Evolutionary conservation across 108 stramenopile species (phyloP), one percentile per base, ranked within the genome.

Genomic region (Fragilaria radians): DNA sequence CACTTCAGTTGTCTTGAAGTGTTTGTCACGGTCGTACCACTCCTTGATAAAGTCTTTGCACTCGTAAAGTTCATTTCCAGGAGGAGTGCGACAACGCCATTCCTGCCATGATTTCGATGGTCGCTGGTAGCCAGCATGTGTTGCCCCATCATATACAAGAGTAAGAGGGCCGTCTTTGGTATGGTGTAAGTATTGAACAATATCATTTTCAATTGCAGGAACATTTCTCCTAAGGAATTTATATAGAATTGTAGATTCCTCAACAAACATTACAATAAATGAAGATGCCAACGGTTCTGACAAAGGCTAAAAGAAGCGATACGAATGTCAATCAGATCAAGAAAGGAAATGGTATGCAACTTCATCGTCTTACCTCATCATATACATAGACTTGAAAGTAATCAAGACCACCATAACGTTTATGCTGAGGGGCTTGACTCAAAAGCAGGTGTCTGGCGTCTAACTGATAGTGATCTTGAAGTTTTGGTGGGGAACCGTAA

Each of bases 301-400:
- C 11, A 42, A 14, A 11, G 36, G 36, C 36, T 42, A 14, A 7
- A 42, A 42, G 36, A n/a, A n/a, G n/a, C n/a, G n/a, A n/a, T n/a
- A n/a, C 36, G 36, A 42, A 42, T 14, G 36, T 42, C 14, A 42
- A 14, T 7, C 36, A 42, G 7, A 42, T 7, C 36, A 42, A 42
- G 11, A 14, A 14, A 14, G 14, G 14, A 42, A 42, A 7, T 7
- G 7, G 36, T 11, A 11, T 42, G 7, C 36, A 42, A 11, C 36
- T 14, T 7, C 7, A 14, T 42, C 14, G 11, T 11, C 36, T 7
- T 42, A 42, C 36, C 36, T 42, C 36, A 42, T 42, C 36, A 42
- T 42, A 42, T 14, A 42, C 36, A 42, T 42, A 42, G 36, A 42
- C 36, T 11, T 42, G 36, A 42, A 42, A 42, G 36, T 42, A 42